A percentile compares a stretch with the other conserved stretches of the same genome.
Evolutionary conservation across 2,329 filamentous ascomycete genomes (phyloP).

Genomic region (Exophiala spinifera): DNA sequence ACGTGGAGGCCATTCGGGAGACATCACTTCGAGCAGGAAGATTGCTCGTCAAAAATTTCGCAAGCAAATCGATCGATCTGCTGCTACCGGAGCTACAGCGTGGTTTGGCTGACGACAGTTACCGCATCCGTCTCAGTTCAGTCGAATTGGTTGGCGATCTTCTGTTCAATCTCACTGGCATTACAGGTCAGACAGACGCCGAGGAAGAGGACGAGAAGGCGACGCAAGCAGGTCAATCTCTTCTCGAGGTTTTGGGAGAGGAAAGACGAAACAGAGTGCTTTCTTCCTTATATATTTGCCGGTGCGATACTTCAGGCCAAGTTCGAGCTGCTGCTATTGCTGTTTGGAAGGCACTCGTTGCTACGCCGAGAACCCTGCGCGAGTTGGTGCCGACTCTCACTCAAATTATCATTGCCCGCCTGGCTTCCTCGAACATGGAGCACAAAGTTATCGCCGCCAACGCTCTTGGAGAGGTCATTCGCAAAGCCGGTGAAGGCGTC

Average conservation of each 20-base stretch:
- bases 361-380: conserved; percentile 86
- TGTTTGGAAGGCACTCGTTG: conserved; percentile 96
- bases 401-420: conserved; percentile 86
- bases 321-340: conserved; percentile 85
- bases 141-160: conserved; percentile 96
- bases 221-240: conserved; percentile 84
- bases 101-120: conserved; percentile 93
- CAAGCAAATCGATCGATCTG: conserved; percentile 88
- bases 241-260: conserved; percentile 89
- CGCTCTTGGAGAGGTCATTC: conserved; percentile 90
- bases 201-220: conserved; percentile 76
- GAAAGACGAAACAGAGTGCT: conserved; percentile 96
- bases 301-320: conserved; percentile 89
- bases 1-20: conserved; percentile 93
- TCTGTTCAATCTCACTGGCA: conserved; percentile 94
- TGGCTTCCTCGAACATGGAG: conserved; percentile 95
- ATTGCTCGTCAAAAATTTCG: conserved; percentile 96
- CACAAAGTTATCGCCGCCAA: conserved; percentile 99
- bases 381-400: conserved; percentile 93
- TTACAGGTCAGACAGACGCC: conserved; percentile 72
- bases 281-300: conserved; percentile 95
- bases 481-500: conserved; percentile 93
- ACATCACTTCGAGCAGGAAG: conserved; percentile 93
- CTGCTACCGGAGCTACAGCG: conserved; percentile 92
- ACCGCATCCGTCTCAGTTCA: conserved; percentile 95